These are phyloP conservation scores for Rhododendron kiyosumense DNA, from an alignment of 148 eudicot species.

Conservation along the genomic window DNA sequence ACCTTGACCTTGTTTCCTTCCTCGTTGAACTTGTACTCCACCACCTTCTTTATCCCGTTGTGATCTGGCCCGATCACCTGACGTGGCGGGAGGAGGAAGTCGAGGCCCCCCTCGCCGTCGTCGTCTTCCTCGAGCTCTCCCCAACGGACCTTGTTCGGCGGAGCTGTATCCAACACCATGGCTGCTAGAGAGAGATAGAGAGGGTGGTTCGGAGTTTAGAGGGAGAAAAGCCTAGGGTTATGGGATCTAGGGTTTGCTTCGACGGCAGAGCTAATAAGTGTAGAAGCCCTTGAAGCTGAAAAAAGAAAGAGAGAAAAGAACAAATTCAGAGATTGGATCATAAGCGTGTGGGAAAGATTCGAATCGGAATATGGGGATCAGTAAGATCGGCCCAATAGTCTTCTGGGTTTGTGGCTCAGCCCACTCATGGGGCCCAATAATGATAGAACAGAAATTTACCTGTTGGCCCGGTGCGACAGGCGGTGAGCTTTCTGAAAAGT, in stretches of 20 bases:
- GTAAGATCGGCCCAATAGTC: not conserved
- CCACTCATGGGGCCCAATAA: not conserved
- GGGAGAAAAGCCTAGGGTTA: not conserved
- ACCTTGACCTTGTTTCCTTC: conserved; percentile 68
- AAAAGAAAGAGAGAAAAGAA: not conserved
- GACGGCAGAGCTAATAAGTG: not conserved
- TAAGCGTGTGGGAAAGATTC: not conserved
- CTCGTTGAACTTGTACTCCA: conserved; percentile 65
- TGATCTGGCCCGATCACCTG: conserved; percentile 68
- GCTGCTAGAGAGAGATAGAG: not conserved
- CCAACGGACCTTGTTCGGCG: conserved; percentile 47
- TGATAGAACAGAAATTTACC: not conserved
- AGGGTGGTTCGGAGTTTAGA: not conserved
- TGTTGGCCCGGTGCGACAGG: too few relatives aligned
- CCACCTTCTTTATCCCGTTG: conserved; percentile 56
- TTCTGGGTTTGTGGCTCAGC: not conserved
- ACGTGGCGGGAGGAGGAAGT: conserved; percentile 56
- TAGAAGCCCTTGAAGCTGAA: not conserved
- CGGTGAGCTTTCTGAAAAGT: too few relatives aligned
- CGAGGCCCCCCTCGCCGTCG: conserved; percentile 50
- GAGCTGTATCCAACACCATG: conserved; percentile 7
- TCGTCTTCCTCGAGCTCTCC: conserved; percentile 67
- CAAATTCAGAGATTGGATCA: too few relatives aligned
- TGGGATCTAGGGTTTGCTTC: not conserved
- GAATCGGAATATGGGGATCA: not conserved